Conservation (phyloP, 495 filamentous ascomycete genomes). For the Penicillium verhagenii region DNA sequence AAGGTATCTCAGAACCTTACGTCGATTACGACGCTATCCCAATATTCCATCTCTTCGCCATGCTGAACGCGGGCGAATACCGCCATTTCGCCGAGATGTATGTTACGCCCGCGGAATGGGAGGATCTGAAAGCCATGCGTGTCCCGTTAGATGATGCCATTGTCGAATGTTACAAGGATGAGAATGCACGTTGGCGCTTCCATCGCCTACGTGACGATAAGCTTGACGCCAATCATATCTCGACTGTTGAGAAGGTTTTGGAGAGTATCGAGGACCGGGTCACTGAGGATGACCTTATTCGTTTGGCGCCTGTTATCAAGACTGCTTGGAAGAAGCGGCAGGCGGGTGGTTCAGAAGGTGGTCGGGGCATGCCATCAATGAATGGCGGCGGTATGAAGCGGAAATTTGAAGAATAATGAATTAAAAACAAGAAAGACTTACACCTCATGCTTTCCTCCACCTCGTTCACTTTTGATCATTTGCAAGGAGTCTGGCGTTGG, state of each 20-base stretch:
- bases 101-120: constrained; percentile 78
- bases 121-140: constrained; percentile 65
- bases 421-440: constrained; percentile 8
- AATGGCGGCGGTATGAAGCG: constrained; percentile 46
- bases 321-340: constrained; percentile 69
- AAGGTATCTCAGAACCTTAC: constrained; percentile 52
- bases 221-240: constrained; percentile 81
- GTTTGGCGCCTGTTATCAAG: constrained; percentile 62
- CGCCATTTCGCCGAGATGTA: constrained; percentile 61
- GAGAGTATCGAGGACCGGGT: constrained; percentile 78
- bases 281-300: constrained; percentile 63
- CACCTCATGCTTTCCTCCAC: constrained; percentile 8
- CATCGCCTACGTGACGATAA: constrained; percentile 91
- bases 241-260: constrained; percentile 74
- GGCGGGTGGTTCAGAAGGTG: constrained; percentile 27
- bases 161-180: constrained; percentile 83
- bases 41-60: constrained; percentile 57
- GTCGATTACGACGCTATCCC: constrained; percentile 62
- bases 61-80: constrained; percentile 58
- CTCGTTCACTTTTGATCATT: constrained; percentile 11
- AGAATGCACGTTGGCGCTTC: constrained; percentile 72
- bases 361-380: constrained; percentile 19
- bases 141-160: constrained; percentile 78
- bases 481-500: constrained; percentile 23
- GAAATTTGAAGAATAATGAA: constrained; percentile 47